Conservation (phyloP, 1,284 basidiomycete genomes). For the Lentinus polychrous region DNA sequence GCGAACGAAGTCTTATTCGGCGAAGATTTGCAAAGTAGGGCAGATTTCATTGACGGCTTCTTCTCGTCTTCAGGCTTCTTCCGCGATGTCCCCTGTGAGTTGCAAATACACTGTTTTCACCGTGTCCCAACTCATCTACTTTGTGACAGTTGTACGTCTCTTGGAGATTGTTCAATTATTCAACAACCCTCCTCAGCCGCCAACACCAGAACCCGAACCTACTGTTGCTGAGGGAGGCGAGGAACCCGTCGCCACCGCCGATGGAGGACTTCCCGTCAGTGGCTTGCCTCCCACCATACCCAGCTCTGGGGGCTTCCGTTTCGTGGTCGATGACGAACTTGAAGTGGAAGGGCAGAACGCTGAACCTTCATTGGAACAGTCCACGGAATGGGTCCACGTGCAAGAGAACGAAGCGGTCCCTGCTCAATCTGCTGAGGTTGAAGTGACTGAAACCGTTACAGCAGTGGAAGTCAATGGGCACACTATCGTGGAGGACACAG, state of each 20-base stretch:
- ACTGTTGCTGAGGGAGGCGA: constrained; percentile 7
- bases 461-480: constrained; percentile 21
- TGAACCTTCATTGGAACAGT: constrained; percentile 11
- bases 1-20: constrained; percentile 48
- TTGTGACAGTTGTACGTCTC: constrained; percentile 45
- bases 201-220: constrained; percentile 18
- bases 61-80: constrained; percentile 49
- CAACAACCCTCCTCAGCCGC: constrained; percentile 39
- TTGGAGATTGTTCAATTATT: constrained; percentile 46
- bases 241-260: constrained; percentile 20
- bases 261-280: constrained; percentile 23
- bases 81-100: constrained; percentile 55
- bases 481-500: constrained; percentile 19
- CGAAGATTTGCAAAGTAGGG: constrained; percentile 42
- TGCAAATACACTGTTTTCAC: not conserved
- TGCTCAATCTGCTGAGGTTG: constrained; percentile 18
- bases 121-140: not conserved
- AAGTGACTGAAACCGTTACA: constrained; percentile 17
- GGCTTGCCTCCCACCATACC: constrained; percentile 32
- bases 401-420: constrained; percentile 11
- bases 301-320: constrained; percentile 54
- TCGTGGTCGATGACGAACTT: constrained; percentile 73
- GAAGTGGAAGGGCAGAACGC: constrained; percentile 29
- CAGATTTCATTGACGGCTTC: constrained; percentile 45
- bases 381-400: constrained; percentile 6